Conservation (phyloP, 441 rosid species). For the Corymbia calophylla region DNA sequence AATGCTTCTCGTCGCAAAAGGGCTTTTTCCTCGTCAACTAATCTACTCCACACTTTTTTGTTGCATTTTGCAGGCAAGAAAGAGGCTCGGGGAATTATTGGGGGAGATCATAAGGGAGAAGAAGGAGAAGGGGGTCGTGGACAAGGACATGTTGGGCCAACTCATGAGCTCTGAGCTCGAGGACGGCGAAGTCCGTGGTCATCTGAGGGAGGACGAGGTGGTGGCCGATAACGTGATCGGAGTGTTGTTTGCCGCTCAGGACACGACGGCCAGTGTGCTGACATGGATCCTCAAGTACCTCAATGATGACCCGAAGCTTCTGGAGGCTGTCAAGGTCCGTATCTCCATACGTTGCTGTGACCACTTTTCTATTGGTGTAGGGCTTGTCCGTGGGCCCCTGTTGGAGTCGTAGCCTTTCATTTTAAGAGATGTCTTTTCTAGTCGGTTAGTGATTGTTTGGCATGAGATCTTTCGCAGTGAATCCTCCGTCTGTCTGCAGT, state of each 20-base stretch:
- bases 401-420: neutral
- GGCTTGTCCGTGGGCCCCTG: neutral
- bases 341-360: neutral
- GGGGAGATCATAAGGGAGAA: conserved; percentile 54
- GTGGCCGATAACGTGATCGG: conserved; percentile 80
- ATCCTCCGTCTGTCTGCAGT: neutral
- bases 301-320: conserved; percentile 50
- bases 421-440: neutral
- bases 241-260: conserved; percentile 95
- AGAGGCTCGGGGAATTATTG: conserved; percentile 42
- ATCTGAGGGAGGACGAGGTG: conserved; percentile 43
- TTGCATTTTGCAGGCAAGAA: conserved; percentile 54
- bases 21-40: neutral
- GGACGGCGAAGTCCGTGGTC: conserved; percentile 29
- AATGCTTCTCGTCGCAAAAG: neutral
- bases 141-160: conserved; percentile 50
- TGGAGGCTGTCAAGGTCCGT: conserved; percentile 69
- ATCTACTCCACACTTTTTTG: neutral
- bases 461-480: neutral
- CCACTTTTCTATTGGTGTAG: neutral
- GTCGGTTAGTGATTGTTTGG: neutral
- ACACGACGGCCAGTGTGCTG: conserved; percentile 83
- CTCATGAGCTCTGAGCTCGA: conserved; percentile 29
- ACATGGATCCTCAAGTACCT: conserved; percentile 93
- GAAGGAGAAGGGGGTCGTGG: conserved; percentile 48